Percentiles rank a stretch among this genome's conserved stretches.
Evolutionary conservation across 2,329 filamentous ascomycete species (phyloP).

Genomic region (Phialemonium atrogriseum): DNA sequence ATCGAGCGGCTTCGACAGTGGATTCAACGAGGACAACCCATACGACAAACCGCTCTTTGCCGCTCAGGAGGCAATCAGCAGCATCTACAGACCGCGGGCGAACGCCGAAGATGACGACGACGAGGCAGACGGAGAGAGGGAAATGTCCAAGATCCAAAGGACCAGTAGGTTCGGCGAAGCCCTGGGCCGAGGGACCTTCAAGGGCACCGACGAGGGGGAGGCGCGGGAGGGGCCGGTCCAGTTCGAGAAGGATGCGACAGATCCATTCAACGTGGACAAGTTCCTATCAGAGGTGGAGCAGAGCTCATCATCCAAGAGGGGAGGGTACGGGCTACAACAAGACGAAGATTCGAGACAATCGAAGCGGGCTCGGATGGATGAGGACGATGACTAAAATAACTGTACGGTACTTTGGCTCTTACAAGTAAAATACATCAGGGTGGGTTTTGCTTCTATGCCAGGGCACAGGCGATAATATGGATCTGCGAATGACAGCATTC

Average conservation of each 20-base stretch:
- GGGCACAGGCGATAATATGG: too few species aligned
- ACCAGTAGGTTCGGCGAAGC: slow-evolving; percentile 76
- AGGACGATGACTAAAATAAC: slow-evolving; percentile 46
- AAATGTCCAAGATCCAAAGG: slow-evolving; percentile 84
- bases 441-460: too few species aligned
- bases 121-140: slow-evolving; percentile 69
- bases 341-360: slow-evolving; percentile 50
- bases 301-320: slow-evolving; percentile 54
- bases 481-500: too few species aligned
- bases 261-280: slow-evolving; percentile 91
- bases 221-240: slow-evolving; percentile 85
- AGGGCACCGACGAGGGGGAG: slow-evolving; percentile 77
- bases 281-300: slow-evolving; percentile 78
- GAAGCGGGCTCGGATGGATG: slow-evolving; percentile 73
- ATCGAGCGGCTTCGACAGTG: slow-evolving; percentile 78
- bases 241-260: slow-evolving; percentile 76
- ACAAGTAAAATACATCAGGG: too few species aligned
- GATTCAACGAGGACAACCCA: slow-evolving; percentile 94
- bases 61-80: slow-evolving; percentile 87
- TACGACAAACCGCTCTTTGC: slow-evolving; percentile 98
- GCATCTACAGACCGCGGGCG: slow-evolving; percentile 79
- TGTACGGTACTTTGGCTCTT: slow-evolving; percentile 7
- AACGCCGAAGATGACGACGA: slow-evolving; percentile 69
- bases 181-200: slow-evolving; percentile 83
- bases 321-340: slow-evolving; percentile 70